Evolutionary conservation across 495 filamentous ascomycete species (phyloP), one percentile per base, ranked within the genome.

Genomic region (Venustampulla echinocandica): DNA sequence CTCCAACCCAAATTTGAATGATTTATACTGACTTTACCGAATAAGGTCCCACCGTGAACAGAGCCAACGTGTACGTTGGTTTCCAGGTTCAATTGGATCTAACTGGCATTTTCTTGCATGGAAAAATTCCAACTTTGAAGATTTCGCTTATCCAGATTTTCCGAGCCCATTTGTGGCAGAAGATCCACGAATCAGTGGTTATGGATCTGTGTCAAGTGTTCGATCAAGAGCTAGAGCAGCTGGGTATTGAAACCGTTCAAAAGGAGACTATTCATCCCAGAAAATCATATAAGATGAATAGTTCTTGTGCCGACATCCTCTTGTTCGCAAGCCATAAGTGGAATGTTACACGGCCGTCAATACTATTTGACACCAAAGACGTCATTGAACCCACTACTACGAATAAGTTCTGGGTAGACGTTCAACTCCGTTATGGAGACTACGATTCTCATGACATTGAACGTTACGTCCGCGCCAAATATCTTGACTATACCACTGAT

Each of bases 261-360:
- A 99, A 99, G 68, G 93, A 99, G 69, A 97, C 92, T 0, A 99
- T 99, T 55, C 93, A 99, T 74, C 93, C 93, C 34, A 79, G 93
- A 76, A 99, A 99, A 65, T 97, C 92, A 0, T 99, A 99, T 75
- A 99, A 99, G 77, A 99, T 99, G 93, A 99, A 99, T 73, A 96
- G 90, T 62, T 97, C 92, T 34, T 99, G 93, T 65, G 93, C 93
- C 13, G 93, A 99, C 67, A 96, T 99, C 53, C 74, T 97, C 35
- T 79, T 99, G 32, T 99, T 99, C 60, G 93, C 93, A 14, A 95
- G 86, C 42, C 92, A 95, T 69, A 99, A 97, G 61, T 99, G 93
- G 93, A 96, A 94, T 53, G 90, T 97, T 33, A 95, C 89, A 3
- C 74, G 86, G 15, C 93, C 93, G 6, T 96, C 92, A 7, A 71